Conservation (phyloP, 805 yeast genomes). For the Lachancea sp. region DNA sequence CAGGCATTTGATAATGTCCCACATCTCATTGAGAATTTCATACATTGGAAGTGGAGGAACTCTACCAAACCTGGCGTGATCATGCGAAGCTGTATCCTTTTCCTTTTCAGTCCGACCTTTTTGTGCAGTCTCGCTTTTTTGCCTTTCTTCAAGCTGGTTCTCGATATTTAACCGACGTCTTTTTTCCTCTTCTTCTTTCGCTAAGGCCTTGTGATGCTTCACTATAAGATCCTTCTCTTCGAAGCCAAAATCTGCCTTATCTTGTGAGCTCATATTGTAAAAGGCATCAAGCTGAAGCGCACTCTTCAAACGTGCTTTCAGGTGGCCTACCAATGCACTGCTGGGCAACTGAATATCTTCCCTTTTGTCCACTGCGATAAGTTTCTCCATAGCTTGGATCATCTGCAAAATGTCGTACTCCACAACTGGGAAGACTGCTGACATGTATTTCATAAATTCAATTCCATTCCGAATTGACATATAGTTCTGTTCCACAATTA, state of each 20-base stretch:
- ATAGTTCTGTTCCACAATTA: constrained; percentile 42
- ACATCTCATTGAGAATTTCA: constrained; percentile 19
- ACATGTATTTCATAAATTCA: constrained; percentile 61
- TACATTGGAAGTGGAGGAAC: constrained; percentile 14
- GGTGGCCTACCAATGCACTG: constrained; percentile 60
- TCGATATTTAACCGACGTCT: not conserved
- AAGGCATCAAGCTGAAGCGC: constrained; percentile 56
- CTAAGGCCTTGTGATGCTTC: constrained; percentile 19
- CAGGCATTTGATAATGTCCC: constrained; percentile 17
- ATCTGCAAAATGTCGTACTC: constrained; percentile 58
- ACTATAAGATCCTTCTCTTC: constrained; percentile 22
- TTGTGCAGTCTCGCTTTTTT: constrained; percentile 11
- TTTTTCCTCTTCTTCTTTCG: constrained; percentile 11
- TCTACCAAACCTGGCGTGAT: constrained; percentile 6
- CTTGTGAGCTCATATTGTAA: constrained; percentile 35
- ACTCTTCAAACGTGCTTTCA: constrained; percentile 46
- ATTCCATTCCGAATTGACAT: constrained; percentile 77
- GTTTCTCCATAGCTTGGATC: constrained; percentile 40
- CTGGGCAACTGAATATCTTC: constrained; percentile 79
- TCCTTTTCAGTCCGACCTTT: constrained; percentile 6
- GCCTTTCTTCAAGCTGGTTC: constrained; percentile 4
- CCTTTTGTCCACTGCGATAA: constrained; percentile 51
- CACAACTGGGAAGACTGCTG: constrained; percentile 59
- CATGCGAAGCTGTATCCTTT: not conserved
- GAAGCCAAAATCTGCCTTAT: constrained; percentile 10